Base-by-base conservation (phyloP, 2,329 filamentous ascomycete genomes). In the Neodidymelliopsis sp. region DNA sequence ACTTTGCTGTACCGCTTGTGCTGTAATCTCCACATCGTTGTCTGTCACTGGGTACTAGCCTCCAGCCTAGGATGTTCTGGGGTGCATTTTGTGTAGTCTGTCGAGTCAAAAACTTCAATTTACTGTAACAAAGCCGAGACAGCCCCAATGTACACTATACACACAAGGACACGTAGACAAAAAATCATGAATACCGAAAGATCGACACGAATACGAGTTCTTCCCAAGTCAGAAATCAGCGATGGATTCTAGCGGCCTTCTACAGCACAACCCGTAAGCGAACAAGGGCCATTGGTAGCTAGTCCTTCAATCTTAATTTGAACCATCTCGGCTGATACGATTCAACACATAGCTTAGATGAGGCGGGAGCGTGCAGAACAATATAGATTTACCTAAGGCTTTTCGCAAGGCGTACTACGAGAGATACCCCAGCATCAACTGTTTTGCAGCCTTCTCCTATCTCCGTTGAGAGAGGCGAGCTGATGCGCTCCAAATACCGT, bases 231-330 rank as follows among this genome's bases (percentile, higher is more conserved):
- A 31, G 20, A 34, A 12, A 36, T 25, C 35, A 50, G 29, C 34
- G 36, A 44, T 5, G n/a, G 13, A n/a, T 40, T 50, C 47, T 44
- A 44, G 34, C 35, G 29, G 24, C 28, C 19, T 38, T 49, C 34
- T 24, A 12, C 18, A 27, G 12, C 16, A 34, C 19, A 35, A 16
- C 6, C 6, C 9, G 13, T 50, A 39, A 50, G 47, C 40, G 24
- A 40, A 18, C 29, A 19, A 28, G 19, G 27, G 30, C 19, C 10
- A 9, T 28, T 16, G 28, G 18, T 39, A n/a, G 23, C 34, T 39
- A 16, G 29, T 40, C 30, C 13, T 34, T 29, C 33, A 43, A 37
- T 27, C 38, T 39, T 31, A 19, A 12, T 19, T 15, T 24, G 13
- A 34, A 24, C 34, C 34, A 27, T 34, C 19, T 44, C 15, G 23